phyloP scores from a whole-genome alignment of 2,329 filamentous ascomycete species.

The Lasiodiplodia gonubiensis region DNA sequence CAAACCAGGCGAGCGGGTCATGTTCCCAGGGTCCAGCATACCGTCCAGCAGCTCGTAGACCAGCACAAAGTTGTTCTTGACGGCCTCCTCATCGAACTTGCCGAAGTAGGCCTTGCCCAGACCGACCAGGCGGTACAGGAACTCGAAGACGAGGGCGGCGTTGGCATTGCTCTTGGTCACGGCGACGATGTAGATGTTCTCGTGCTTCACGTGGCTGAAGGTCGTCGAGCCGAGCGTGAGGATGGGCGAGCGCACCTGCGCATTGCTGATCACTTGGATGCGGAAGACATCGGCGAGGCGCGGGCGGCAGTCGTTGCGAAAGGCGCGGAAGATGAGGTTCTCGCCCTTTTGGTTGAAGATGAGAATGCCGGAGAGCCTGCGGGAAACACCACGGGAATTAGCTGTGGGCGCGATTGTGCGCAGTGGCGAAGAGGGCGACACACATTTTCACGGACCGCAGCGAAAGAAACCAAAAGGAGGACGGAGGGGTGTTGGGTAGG shows the following conservation, averaged over 20 bases:
- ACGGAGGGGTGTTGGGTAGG: constrained; percentile 13
- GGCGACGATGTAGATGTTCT: constrained; percentile 97
- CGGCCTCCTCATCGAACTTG: constrained; percentile 98
- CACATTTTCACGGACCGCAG: constrained; percentile 24
- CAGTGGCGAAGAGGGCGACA: constrained; percentile 5
- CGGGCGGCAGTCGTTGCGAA: constrained; percentile 97
- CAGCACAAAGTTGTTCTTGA: constrained; percentile 99
- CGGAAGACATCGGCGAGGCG: constrained; percentile 98
- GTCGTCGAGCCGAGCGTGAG: constrained; percentile 96
- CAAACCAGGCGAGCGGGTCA: background rate
- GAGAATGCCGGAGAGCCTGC: constrained; percentile 94
- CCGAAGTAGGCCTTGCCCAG: constrained; percentile 96
- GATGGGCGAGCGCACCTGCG: constrained; percentile 96
- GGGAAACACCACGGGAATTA: constrained; percentile 1
- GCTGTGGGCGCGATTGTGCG: constrained; percentile 15
- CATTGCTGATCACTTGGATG: constrained; percentile 98
- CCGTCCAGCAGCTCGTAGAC: constrained; percentile 97
- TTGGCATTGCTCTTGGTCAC: constrained; percentile 99
- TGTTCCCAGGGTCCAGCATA: constrained; percentile 42
- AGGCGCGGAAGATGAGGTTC: constrained; percentile 98
- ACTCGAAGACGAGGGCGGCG: constrained; percentile 96
- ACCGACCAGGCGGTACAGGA: constrained; percentile 88
- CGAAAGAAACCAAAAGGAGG: background rate
- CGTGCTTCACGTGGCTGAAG: constrained; percentile 99
- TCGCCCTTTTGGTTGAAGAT: constrained; percentile 99